Base-by-base conservation (phyloP, 208 protist genomes). In the Crithidia fasciculata region DNA sequence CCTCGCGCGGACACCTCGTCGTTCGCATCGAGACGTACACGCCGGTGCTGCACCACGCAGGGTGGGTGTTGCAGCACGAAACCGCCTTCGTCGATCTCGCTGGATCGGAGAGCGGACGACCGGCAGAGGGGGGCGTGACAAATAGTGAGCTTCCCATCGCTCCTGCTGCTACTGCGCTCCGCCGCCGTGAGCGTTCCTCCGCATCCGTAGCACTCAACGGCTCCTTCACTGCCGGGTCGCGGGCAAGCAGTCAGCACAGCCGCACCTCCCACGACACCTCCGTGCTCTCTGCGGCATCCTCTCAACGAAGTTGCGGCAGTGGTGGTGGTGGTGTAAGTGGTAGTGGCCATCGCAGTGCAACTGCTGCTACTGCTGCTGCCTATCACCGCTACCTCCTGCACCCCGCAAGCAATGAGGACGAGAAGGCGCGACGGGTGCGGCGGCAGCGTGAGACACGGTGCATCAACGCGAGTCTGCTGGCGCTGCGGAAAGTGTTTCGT, bases 391-490 rank as follows among this genome's bases (percentile, higher is more conserved):
- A 66, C 18, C 62, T 78, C 28, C 60, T 83, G 18, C 72, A 56
- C 59, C 64, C 68, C 18, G 61, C 57, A 8, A 65, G 28, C 7
- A 65, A 57, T 37, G 78, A 65, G 49, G 75, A 76, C 59, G 54
- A 9, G n/a, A 67, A 9, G 56, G 83, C 65, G 36, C 71, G 57
- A n/a, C 74, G 57, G 9, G 69, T 49, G 49, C 68, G 73, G 58
- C 83, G 88, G 12, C 58, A n/a, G 45, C 58, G 69, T 13, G 89
- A 94, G 65, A 85, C 84, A 60, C 81, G 80, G 10, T 76, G 78
- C 77, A 96, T 96, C 69, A 96, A 96, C 80, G 84, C 81, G 40
- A 93, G 87, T n/a, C 76, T 96, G 60, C 81, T 96, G 37, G 89
- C 89, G 9, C 80, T 96, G 50, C 88, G 87, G 7, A 90, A 93